phyloP scores from a whole-genome alignment of 2,329 filamentous ascomycete species.

The Fusarium dlaminii region DNA sequence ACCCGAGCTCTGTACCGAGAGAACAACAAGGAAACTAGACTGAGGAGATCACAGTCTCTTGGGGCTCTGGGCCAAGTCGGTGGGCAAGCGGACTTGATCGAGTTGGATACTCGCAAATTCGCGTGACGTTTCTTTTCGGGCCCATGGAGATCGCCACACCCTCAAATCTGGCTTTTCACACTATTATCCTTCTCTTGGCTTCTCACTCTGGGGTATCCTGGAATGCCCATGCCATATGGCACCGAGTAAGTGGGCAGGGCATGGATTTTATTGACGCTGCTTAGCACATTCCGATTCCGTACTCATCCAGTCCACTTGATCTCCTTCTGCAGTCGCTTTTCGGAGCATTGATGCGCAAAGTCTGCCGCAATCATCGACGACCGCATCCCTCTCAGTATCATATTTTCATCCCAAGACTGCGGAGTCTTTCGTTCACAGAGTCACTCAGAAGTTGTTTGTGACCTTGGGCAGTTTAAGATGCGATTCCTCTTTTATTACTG shows the following conservation, averaged over 20 bases:
- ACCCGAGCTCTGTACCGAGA: background rate
- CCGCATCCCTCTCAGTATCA: background rate
- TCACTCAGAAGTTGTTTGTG: background rate
- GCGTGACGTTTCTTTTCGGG: no score
- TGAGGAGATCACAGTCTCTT: background rate
- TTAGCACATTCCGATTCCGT: background rate
- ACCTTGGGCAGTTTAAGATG: background rate
- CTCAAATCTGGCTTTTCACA: background rate
- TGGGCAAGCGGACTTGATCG: background rate
- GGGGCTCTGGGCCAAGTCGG: rapidly evolving
- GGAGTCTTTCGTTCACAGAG: background rate
- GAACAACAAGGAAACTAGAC: rapidly evolving
- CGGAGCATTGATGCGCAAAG: background rate
- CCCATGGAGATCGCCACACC: background rate
- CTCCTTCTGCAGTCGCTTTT: background rate
- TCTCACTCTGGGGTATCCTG: no score
- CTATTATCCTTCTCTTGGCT: no score
- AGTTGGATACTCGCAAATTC: rapidly evolving
- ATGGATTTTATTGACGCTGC: no score
- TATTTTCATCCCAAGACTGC: no score
- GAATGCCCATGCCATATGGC: no score
- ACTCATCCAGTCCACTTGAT: background rate
- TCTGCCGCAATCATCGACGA: rapidly evolving
- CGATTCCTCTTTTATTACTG: background rate
- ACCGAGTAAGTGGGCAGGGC: no score